Evolutionary conservation across 371 early-diverging fungal genomes (phyloP), one percentile per base, ranked within the genome.

Genomic region (Syncephalastrum monosporum): DNA sequence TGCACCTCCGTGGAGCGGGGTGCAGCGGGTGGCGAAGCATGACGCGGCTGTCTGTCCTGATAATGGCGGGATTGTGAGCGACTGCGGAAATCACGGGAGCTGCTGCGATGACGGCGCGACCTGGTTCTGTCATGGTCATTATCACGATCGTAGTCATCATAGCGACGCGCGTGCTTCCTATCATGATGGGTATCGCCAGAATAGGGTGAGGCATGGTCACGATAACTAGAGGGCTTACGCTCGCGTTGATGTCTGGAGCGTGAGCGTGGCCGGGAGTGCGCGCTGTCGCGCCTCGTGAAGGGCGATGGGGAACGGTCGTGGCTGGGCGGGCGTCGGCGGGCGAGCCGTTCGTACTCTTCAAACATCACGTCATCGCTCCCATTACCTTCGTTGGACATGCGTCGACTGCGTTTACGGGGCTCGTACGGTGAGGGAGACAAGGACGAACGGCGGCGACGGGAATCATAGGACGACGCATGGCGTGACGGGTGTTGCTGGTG

Each of bases 301-400:
- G 42, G 41, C 52, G 55, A 15, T 16, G 50, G 47, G 23, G 42
- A 55, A 33, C 42, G 51, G 42, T 50, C 55, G 29, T 51, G 50
- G 29, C 51, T 61, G 42, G 62, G 63, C 14, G 67, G 57, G 24
- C 47, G 59, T 47, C 58, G 58, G 5, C 55, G 58, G 14, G 58
- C 57, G 0, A 75, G 50, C 16, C 75, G 60, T 60, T 75, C 75
- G 24, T 75, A 75, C 60, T 75, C 75, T 15, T 54, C 72, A 69
- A 75, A 75, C 3, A 67, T 67, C 42, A 71, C 75, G 16, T 74
- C 71, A 15, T 69, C 71, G 47, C 47, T 29, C 19, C 47, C 42
- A 29, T 54, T 48, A 48, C 50, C 48, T 19, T 54, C 63, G n/a
- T 29, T 29, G 17, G 51, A 19, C 19, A 17, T 25, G 38, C 47